These are phyloP conservation scores for Brassica juncea DNA, from an alignment of 345 rosid genomes.

Conservation along the genomic window DNA sequence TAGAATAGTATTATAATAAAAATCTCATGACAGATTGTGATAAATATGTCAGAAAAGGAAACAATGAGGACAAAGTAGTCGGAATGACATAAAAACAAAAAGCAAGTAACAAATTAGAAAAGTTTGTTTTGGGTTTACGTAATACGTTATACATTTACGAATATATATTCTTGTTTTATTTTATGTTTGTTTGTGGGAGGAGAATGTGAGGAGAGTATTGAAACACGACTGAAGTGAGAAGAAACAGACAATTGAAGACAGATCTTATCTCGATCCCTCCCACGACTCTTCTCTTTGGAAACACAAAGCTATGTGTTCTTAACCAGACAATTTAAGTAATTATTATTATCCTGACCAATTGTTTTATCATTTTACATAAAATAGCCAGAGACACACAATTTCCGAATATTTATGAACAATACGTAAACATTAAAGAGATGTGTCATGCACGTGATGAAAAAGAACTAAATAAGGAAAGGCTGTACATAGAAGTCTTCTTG, in stretches of 20 bases:
- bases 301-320: slow-evolving; percentile 28
- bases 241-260: slow-evolving; percentile 37
- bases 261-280: slow-evolving; percentile 43
- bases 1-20: neutral
- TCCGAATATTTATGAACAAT: slow-evolving; percentile 13
- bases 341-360: neutral
- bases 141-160: slow-evolving; percentile 19
- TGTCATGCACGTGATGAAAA: slow-evolving; percentile 39
- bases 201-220: slow-evolving; percentile 42
- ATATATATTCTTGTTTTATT: slow-evolving; percentile 26
- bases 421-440: slow-evolving; percentile 15
- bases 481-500: slow-evolving; percentile 43
- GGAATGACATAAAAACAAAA: slow-evolving; percentile 10
- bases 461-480: slow-evolving; percentile 41
- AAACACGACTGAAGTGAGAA: slow-evolving; percentile 38
- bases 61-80: slow-evolving; percentile 34
- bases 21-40: slow-evolving; percentile 30
- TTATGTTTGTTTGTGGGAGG: slow-evolving; percentile 28
- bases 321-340: too few relatives aligned
- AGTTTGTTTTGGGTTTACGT: slow-evolving; percentile 37
- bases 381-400: slow-evolving; percentile 26
- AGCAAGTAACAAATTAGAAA: slow-evolving; percentile 35
- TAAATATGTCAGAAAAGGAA: slow-evolving; percentile 37
- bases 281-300: slow-evolving; percentile 41
- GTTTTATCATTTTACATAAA: slow-evolving; percentile 19